Percentiles rank a stretch among this genome's conserved stretches.
These are phyloP conservation scores for Bacidia rubella DNA, from an alignment of 495 filamentous ascomycete species.

Conservation along the genomic window DNA sequence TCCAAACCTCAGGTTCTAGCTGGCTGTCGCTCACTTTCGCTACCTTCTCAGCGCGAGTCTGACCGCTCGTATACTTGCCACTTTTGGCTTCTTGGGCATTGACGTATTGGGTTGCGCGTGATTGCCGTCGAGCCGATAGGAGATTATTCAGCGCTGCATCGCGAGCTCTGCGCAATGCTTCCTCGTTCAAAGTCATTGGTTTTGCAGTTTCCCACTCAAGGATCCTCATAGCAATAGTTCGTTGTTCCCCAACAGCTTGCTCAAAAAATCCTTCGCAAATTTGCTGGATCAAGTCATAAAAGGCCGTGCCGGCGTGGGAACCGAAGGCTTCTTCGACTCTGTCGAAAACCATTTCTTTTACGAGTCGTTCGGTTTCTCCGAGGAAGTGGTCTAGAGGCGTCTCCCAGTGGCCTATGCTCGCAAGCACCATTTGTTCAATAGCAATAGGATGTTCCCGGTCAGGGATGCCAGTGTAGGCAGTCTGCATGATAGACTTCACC, in stretches of 20 bases:
- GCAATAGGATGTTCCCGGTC: slow-evolving; percentile 32
- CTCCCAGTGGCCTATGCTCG: slow-evolving; percentile 30
- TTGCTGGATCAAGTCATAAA: slow-evolving; percentile 22
- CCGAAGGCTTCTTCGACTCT: slow-evolving; percentile 21
- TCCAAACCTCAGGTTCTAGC: slow-evolving; percentile 31
- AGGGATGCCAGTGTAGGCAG: slow-evolving; percentile 27
- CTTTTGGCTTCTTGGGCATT: slow-evolving; percentile 9
- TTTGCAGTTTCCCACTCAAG: slow-evolving; percentile 9
- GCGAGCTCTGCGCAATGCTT: slow-evolving; percentile 1
- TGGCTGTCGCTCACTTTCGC: slow-evolving; percentile 18
- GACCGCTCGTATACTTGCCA: slow-evolving; percentile 2
- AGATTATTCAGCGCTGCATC: slow-evolving; percentile 6
- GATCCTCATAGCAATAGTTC: neutral
- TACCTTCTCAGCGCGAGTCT: slow-evolving; percentile 7
- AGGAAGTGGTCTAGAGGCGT: slow-evolving; percentile 24
- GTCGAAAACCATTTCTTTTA: slow-evolving; percentile 21
- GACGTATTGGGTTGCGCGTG: neutral
- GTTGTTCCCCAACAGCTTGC: slow-evolving; percentile 18
- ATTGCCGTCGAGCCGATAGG: slow-evolving; percentile 6
- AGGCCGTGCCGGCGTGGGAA: slow-evolving; percentile 25
- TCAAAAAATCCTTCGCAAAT: slow-evolving; percentile 24
- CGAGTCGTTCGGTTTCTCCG: slow-evolving; percentile 19
- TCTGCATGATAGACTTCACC: slow-evolving; percentile 25
- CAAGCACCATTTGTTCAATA: slow-evolving; percentile 26
- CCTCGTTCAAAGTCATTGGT: slow-evolving; percentile 11